A percentile compares a stretch with the other conserved stretches of the same genome.
Evolutionary conservation across 805 yeast genomes (phyloP).

Genomic region (Geotrichum ghanense): DNA sequence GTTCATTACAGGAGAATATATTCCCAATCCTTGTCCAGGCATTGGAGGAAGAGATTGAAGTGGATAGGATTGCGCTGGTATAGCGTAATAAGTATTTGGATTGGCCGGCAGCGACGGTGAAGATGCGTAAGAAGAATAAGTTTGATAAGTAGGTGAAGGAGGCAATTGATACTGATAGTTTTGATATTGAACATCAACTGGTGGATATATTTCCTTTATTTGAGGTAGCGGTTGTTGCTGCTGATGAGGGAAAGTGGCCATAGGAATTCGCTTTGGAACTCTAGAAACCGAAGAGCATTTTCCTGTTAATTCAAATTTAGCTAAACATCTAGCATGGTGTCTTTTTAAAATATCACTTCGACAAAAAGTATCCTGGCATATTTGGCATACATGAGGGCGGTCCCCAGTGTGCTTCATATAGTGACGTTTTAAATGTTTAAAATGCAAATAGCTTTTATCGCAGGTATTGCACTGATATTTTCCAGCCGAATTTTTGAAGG

Average conservation of each 20-base stretch:
- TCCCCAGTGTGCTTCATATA: constrained; percentile 77
- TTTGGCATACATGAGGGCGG: constrained; percentile 67
- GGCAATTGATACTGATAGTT: background rate
- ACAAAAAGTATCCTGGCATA: constrained; percentile 34
- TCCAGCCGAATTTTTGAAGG: background rate
- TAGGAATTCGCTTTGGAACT: constrained; percentile 8
- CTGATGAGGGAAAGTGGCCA: background rate
- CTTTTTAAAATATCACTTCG: constrained; percentile 17
- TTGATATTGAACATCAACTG: background rate
- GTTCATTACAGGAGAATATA: background rate
- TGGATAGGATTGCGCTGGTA: background rate
- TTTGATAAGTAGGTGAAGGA: constrained; percentile 1
- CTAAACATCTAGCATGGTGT: constrained; percentile 13
- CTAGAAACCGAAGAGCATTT: constrained; percentile 7
- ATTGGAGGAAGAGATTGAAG: background rate
- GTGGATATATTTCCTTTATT: background rate
- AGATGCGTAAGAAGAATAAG: background rate
- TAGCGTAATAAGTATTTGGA: background rate
- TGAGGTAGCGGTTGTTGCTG: background rate
- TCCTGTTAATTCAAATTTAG: constrained; percentile 8
- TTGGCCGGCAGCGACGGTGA: background rate
- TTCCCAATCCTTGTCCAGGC: background rate
- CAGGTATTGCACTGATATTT: constrained; percentile 14
- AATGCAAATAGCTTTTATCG: constrained; percentile 22
- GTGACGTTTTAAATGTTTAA: constrained; percentile 76